Base-by-base conservation (phyloP, 1,284 basidiomycete species). In the Ustilago trichophora region DNA sequence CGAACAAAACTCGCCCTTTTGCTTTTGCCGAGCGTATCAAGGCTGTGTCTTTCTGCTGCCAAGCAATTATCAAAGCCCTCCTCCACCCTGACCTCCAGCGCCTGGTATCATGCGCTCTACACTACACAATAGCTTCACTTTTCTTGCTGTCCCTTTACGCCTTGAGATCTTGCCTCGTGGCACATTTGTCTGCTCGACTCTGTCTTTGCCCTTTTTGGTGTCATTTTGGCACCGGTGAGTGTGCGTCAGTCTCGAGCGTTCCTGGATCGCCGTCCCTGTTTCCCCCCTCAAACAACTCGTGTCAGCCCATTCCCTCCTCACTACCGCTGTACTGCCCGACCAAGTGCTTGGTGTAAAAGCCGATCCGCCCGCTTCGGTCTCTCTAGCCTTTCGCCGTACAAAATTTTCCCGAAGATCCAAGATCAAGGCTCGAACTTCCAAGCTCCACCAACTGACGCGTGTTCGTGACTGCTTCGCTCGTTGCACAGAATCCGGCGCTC, bases 151-250 rank as follows among this genome's bases (percentile, higher is more conserved):
- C 36, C 38, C 27, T 24, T 27, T 10, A 26, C 47, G 29, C 37
- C 36, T n/a, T 29, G 19, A n/a, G n/a, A n/a, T n/a, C n/a, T 37
- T 22, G 51, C 52, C 59, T 50, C 52, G 59, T 62, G 59, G 59
- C 48, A n/a, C 11, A 9, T 36, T 16, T 35, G 13, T 25, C n/a
- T n/a, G n/a, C n/a, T n/a, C n/a, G n/a, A n/a, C n/a, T n/a, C n/a
- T n/a, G n/a, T n/a, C n/a, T 33, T 36, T 21, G 15, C 24, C 21
- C 31, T 34, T 44, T 16, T 25, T 18, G 29, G 42, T 42, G 40
- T 31, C 40, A 42, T 18, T 32, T 18, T 15, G 40, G 33, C 45
- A 48, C 24, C 45, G 53, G 38, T 19, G 40, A 55, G n/a, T n/a
- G 24, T 31, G 45, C 18, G 3, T 48, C 34, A 48, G 21, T 37